A percentile compares a stretch with the other conserved stretches of the same genome.
Evolutionary conservation across 2,329 filamentous ascomycete genomes (phyloP).

Genomic region (Trichophyton schoenleinii): DNA sequence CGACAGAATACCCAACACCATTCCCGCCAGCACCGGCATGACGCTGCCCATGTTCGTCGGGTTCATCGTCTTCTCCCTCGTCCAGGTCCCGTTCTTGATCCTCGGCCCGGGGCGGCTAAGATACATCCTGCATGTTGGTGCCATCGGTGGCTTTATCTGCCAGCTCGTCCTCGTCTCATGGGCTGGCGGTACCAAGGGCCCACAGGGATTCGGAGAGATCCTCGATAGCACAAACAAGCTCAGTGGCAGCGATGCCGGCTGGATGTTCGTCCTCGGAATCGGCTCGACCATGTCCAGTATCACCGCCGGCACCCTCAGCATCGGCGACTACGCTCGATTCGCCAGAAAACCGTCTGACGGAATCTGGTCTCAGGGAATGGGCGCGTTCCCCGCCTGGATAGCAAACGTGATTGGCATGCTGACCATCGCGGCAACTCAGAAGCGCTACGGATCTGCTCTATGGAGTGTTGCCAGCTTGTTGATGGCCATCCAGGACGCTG

Average conservation of each 20-base stretch:
- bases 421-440: constrained; percentile 22
- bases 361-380: constrained; percentile 27
- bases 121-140: constrained; percentile 16
- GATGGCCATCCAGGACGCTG: constrained; percentile 27
- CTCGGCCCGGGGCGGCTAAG: constrained; percentile 28
- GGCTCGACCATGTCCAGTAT: constrained; percentile 35
- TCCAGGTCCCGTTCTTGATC: constrained; percentile 32
- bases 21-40: constrained; percentile 23
- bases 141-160: constrained; percentile 11
- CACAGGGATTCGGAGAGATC: constrained; percentile 6
- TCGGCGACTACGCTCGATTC: constrained; percentile 35
- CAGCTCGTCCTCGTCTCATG: constrained; percentile 9
- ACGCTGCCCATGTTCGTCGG: constrained; percentile 26
- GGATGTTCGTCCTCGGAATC: constrained; percentile 29
- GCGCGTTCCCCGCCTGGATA: neutral
- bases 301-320: constrained; percentile 36
- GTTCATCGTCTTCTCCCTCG: constrained; percentile 26
- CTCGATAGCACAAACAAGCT: constrained; percentile 6
- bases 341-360: constrained; percentile 28
- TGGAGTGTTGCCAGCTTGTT: constrained; percentile 36
- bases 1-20: constrained; percentile 23
- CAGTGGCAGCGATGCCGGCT: constrained; percentile 19
- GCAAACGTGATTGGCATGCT: constrained; percentile 21
- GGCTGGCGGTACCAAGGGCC: constrained; percentile 8
- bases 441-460: constrained; percentile 25